These are phyloP conservation scores for Hanseniaspora nectarophila DNA, from an alignment of 805 yeast genomes.

Conservation along the genomic window DNA sequence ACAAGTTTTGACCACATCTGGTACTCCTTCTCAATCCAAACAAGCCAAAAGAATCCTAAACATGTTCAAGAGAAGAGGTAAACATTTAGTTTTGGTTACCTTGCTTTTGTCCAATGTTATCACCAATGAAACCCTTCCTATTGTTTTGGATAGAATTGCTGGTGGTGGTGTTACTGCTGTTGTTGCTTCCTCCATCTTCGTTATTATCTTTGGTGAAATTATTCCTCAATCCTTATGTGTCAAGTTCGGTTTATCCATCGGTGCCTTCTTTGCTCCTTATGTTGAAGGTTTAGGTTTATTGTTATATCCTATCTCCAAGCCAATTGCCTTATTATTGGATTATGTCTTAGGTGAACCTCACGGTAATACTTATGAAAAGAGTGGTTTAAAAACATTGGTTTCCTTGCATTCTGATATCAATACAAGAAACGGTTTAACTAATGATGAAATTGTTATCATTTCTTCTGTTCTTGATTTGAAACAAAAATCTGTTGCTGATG, in stretches of 20 bases:
- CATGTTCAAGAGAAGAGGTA: conserved; percentile 59
- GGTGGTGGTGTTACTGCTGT: conserved; percentile 99
- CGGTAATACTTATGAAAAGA: conserved; percentile 85
- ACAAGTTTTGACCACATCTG: conserved; percentile 81
- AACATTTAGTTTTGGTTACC: conserved; percentile 94
- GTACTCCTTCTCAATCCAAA: conserved; percentile 55
- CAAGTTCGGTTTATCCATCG: conserved; percentile 81
- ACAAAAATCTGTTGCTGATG: conserved; percentile 71
- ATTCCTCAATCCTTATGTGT: conserved; percentile 92
- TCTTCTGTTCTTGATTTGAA: conserved; percentile 87
- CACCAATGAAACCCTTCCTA: conserved; percentile 89
- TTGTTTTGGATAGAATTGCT: conserved; percentile 77
- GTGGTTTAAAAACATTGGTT: conserved; percentile 86
- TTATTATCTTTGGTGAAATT: conserved; percentile 90
- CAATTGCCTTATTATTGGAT: conserved; percentile 73
- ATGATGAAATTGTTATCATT: conserved; percentile 92
- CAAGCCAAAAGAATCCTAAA: conserved; percentile 61
- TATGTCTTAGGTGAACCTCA: conserved; percentile 84
- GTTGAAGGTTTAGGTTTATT: conserved; percentile 73
- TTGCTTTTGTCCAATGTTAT: conserved; percentile 74
- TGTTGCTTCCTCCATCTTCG: conserved; percentile 79
- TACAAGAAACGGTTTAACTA: conserved; percentile 69
- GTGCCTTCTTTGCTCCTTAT: conserved; percentile 82
- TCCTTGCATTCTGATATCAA: conserved; percentile 76
- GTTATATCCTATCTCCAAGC: conserved; percentile 87